Evolutionary conservation across 352 stramenopile species (phyloP).

Genomic region (Thraustotheca clavata): DNA sequence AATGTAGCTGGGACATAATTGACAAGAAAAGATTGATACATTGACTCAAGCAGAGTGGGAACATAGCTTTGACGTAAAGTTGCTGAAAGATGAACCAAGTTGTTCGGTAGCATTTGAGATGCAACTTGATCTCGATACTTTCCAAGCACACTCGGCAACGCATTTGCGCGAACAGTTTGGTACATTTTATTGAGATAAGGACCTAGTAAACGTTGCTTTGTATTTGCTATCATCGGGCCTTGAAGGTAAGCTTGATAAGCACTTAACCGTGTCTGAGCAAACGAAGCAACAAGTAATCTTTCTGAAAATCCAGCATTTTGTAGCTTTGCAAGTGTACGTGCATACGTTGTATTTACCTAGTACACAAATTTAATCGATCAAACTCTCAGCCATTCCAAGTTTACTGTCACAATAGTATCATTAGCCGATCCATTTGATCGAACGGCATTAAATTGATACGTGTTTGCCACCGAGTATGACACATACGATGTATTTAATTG

Average conservation of each 20-base stretch:
- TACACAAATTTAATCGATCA: background rate
- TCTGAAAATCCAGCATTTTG: slow-evolving; percentile 36
- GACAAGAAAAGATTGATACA: slow-evolving; percentile 57
- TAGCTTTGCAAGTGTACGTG: slow-evolving; percentile 40
- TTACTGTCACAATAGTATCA: slow-evolving; percentile 38
- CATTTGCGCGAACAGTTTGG: slow-evolving; percentile 28
- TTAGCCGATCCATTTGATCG: slow-evolving; percentile 58
- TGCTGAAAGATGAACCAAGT: slow-evolving; percentile 42
- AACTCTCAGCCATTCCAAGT: background rate
- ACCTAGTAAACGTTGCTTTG: slow-evolving; percentile 43
- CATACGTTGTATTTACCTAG: slow-evolving; percentile 50
- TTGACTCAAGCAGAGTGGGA: slow-evolving; percentile 44
- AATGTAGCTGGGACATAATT: slow-evolving; percentile 38
- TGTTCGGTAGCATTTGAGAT: slow-evolving; percentile 34
- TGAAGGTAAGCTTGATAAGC: slow-evolving; percentile 36
- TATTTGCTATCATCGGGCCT: slow-evolving; percentile 42
- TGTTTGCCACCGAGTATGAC: slow-evolving; percentile 39
- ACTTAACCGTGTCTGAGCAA: slow-evolving; percentile 40
- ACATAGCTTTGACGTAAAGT: slow-evolving; percentile 46
- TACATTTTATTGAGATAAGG: slow-evolving; percentile 37
- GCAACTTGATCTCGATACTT: slow-evolving; percentile 37
- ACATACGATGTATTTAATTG: slow-evolving; percentile 20
- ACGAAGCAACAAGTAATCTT: slow-evolving; percentile 47
- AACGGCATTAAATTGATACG: slow-evolving; percentile 35
- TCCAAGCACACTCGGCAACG: slow-evolving; percentile 31